A percentile compares a stretch with the other conserved stretches of the same genome.
Conservation (phyloP, 2,329 filamentous ascomycete species). For the Alternaria brassicicola region DNA sequence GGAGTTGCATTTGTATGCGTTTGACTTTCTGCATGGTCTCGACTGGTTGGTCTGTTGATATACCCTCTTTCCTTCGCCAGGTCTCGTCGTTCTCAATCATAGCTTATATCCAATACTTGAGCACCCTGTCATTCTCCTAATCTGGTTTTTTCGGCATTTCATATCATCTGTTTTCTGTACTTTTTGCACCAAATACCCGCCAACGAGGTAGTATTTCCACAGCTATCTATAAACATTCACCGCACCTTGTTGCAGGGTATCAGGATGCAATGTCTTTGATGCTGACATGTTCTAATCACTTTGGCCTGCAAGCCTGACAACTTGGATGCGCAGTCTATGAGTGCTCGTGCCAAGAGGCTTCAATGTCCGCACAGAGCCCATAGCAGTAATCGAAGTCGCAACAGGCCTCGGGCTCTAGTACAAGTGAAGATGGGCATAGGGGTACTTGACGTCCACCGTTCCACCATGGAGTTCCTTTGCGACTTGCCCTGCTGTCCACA, state of each 20-base stretch:
- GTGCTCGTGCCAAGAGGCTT: neutral
- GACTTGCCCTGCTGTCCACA: neutral
- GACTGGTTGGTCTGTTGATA: slow-evolving; percentile 22
- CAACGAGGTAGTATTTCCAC: neutral
- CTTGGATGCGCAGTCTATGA: neutral
- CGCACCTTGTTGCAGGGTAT: neutral
- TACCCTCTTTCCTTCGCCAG: slow-evolving; percentile 28
- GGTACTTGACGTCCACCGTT: neutral
- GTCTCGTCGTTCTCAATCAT: slow-evolving; percentile 5
- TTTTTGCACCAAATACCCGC: neutral
- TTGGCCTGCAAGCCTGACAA: neutral
- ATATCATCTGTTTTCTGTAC: neutral
- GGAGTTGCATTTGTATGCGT: slow-evolving; percentile 7
- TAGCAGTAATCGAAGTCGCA: neutral
- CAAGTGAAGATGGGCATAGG: neutral
- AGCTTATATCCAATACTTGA: neutral
- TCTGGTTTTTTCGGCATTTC: neutral
- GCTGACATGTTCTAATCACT: neutral
- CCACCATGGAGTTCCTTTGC: neutral
- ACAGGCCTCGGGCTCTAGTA: neutral
- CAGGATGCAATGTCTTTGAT: neutral
- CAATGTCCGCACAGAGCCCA: neutral
- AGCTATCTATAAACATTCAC: neutral
- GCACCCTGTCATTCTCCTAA: neutral
- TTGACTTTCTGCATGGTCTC: slow-evolving; percentile 8